phyloP scores from a whole-genome alignment of 768 basidiomycete species.

The Austroboletus festivus region DNA sequence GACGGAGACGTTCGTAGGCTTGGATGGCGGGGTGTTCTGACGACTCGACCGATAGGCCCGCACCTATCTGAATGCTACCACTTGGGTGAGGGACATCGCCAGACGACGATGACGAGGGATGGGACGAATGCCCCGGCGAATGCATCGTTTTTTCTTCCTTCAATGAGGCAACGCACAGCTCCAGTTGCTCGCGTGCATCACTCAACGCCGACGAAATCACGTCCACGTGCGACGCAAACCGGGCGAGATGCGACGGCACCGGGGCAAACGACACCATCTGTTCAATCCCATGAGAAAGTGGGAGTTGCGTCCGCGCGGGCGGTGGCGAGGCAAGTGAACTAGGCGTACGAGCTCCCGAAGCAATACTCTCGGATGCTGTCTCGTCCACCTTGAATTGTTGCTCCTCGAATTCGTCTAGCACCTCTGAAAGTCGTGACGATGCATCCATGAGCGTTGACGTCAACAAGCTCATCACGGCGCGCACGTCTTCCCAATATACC shows the following conservation, averaged over 20 bases:
- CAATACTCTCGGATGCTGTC: slow-evolving; percentile 35
- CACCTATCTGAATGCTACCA: neutral
- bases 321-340: slow-evolving; percentile 18
- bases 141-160: slow-evolving; percentile 35
- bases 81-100: neutral
- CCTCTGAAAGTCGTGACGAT: slow-evolving; percentile 56
- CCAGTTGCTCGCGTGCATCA: slow-evolving; percentile 67
- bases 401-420: slow-evolving; percentile 58
- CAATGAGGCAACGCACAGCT: slow-evolving; percentile 57
- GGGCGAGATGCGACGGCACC: slow-evolving; percentile 61
- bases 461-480: slow-evolving; percentile 67
- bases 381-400: slow-evolving; percentile 46
- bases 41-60: slow-evolving; percentile 14
- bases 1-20: slow-evolving; percentile 72
- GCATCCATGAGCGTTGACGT: slow-evolving; percentile 67
- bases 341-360: slow-evolving; percentile 12
- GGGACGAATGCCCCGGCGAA: slow-evolving; percentile 20
- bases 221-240: slow-evolving; percentile 73
- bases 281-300: slow-evolving; percentile 13
- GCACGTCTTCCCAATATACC: slow-evolving; percentile 82
- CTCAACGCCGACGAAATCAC: slow-evolving; percentile 65
- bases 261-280: slow-evolving; percentile 60
- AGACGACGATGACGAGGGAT: slow-evolving; percentile 18
- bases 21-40: slow-evolving; percentile 51
- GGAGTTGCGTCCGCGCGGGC: slow-evolving; percentile 10